Evolutionary conservation across 805 yeast genomes (phyloP).

Genomic region (Zygoascus flipseniorum): DNA sequence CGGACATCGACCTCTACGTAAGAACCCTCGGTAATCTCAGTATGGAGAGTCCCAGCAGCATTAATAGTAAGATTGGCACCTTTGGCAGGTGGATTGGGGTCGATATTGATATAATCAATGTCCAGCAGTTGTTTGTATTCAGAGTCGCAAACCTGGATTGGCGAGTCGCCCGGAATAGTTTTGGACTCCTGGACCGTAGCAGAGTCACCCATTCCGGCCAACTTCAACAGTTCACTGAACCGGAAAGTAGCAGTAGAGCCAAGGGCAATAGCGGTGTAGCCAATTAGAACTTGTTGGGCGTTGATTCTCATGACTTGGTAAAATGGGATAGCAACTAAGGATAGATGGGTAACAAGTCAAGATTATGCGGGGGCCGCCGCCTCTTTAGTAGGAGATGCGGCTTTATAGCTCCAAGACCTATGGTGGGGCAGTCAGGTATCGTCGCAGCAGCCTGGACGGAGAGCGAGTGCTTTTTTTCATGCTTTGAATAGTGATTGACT

Average conservation of each 20-base stretch:
- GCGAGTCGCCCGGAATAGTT: constrained; percentile 79
- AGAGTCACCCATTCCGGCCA: background rate
- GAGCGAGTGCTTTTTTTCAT: too few relatives aligned
- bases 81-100: constrained; percentile 83
- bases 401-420: too few relatives aligned
- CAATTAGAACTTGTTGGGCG: background rate
- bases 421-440: too few relatives aligned
- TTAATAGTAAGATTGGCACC: constrained; percentile 75
- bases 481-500: too few relatives aligned
- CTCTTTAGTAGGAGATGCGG: too few relatives aligned
- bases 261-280: background rate
- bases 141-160: constrained; percentile 69
- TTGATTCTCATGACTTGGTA: background rate
- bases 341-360: background rate
- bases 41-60: constrained; percentile 58
- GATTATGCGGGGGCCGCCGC: too few relatives aligned
- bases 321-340: background rate
- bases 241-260: background rate
- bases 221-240: background rate
- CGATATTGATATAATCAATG: constrained; percentile 49
- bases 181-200: constrained; percentile 1
- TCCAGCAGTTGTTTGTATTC: constrained; percentile 53
- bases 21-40: constrained; percentile 69
- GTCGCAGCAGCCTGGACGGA: too few relatives aligned
- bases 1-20: constrained; percentile 91